phyloP scores from a whole-genome alignment of 192 early-diverging fungal genomes.

The Umbelopsis isabellina region DNA sequence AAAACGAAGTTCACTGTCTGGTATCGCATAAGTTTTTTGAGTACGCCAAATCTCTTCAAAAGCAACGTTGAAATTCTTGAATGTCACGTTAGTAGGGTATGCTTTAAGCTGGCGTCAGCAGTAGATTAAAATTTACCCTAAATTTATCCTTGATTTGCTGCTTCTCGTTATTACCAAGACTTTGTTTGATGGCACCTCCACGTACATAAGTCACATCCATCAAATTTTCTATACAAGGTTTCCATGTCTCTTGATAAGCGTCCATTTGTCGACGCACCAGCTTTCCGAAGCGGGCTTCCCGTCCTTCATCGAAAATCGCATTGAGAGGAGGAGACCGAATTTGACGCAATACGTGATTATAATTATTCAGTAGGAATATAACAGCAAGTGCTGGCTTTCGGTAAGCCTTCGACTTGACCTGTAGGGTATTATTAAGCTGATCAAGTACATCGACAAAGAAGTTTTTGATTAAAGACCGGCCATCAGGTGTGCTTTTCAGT shows the following conservation, averaged over 20 bases:
- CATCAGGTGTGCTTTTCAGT: conserved; percentile 16
- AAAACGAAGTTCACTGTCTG: conserved; percentile 74
- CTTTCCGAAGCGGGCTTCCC: conserved; percentile 55
- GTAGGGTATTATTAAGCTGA: conserved; percentile 60
- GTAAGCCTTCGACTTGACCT: conserved; percentile 71
- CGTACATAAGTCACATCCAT: conserved; percentile 75
- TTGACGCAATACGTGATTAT: conserved; percentile 70
- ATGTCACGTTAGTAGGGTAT: not conserved
- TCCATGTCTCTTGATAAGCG: conserved; percentile 71
- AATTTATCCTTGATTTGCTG: conserved; percentile 84
- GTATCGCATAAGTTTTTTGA: conserved; percentile 77
- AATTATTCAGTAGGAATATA: conserved; percentile 87
- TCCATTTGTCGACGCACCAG: conserved; percentile 55
- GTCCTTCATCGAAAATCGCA: conserved; percentile 50
- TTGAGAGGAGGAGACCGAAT: conserved; percentile 58
- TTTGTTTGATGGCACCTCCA: conserved; percentile 62
- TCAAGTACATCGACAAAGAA: conserved; percentile 58
- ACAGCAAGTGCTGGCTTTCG: conserved; percentile 66
- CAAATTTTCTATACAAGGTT: conserved; percentile 69
- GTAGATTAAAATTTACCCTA: conserved; percentile 52
- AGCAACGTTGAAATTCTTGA: conserved; percentile 78
- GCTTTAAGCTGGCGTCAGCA: not conserved
- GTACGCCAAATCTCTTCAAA: conserved; percentile 74
- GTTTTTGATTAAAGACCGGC: conserved; percentile 28
- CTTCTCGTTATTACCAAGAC: conserved; percentile 66